Percentiles rank a stretch among this genome's conserved stretches.
Conservation (phyloP, 2,329 filamentous ascomycete genomes). For the Colletotrichum sp. region DNA sequence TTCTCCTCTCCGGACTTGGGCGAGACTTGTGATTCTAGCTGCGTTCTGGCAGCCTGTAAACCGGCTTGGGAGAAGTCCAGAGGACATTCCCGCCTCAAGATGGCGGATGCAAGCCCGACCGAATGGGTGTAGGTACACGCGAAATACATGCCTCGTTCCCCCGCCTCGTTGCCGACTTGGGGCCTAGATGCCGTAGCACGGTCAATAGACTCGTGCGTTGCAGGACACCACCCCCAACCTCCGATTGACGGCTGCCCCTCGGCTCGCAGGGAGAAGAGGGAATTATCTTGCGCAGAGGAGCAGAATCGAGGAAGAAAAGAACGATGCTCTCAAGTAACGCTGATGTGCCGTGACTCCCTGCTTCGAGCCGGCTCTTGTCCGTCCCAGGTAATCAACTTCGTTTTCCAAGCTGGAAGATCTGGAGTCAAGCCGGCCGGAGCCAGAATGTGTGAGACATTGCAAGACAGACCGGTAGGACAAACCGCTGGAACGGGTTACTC, state of each 20-base stretch:
- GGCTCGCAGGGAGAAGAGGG: neutral
- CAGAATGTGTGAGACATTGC: neutral
- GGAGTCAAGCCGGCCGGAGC: neutral
- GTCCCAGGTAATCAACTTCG: neutral
- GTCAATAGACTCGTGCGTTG: slow-evolving; percentile 1
- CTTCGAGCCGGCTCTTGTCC: neutral
- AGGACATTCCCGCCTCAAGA: neutral
- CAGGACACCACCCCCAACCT: neutral
- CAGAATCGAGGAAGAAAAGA: neutral
- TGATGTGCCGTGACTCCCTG: neutral
- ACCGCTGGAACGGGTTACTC: slow-evolving; percentile 2
- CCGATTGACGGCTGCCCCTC: neutral
- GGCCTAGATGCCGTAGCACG: neutral
- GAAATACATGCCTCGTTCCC: slow-evolving; percentile 3
- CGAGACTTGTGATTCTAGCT: neutral
- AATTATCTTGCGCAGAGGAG: neutral
- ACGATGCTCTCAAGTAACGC: neutral
- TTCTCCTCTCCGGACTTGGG: neutral
- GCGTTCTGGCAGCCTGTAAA: neutral
- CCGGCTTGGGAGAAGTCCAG: neutral
- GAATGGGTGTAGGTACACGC: slow-evolving; percentile 6
- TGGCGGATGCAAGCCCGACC: neutral
- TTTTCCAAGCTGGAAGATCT: neutral
- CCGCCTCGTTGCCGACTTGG: slow-evolving; percentile 9
- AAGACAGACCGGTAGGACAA: neutral